Evolutionary conservation across 2,329 filamentous ascomycete genomes (phyloP), one percentile per base, ranked within the genome.

Genomic region (Penicillium sp.): DNA sequence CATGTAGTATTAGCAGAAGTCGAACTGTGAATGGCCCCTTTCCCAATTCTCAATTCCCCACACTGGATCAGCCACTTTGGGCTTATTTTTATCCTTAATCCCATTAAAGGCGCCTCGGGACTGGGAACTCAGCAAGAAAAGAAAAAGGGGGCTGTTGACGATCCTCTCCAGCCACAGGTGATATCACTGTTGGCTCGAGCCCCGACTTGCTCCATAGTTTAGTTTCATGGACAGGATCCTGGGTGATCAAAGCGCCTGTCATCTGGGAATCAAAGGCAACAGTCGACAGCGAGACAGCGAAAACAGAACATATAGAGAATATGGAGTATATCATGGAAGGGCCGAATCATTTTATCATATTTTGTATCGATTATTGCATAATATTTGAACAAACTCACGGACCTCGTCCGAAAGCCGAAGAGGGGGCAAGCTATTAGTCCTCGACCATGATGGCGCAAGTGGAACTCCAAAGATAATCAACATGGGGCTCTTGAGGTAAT

Each of bases 161-260:
- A 39, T 39, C 35, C 39, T 13, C 37, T 41, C 37, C 19, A 41
- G 39, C 39, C 39, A 41, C 39, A 41, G 5, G 19, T 41, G 37
- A 41, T 39, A 41, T 41, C 37, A 41, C 35, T 19, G 35, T n/a
- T 39, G 39, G 39, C 39, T 41, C 39, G 39, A 41, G 39, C 39
- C n/a, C 19, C 9, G 6, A n/a, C 33, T 27, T 27, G 26, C 26
- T 37, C 33, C 33, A n/a, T 37, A 37, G 7, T 37, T 19, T n/a
- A 31, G 29, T 31, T 31, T 4, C 29, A 31, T 31, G 14, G 31
- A 16, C 31, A 13, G 43, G 44, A 60, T 57, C 51, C 33, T 51
- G 47, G n/a, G 27, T 61, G 53, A 59, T 57, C 57, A 53, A 47
- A 58, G 59, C 52, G 52, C 51, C 56, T 54, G 50, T 59, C 57